Percentiles rank a stretch among this genome's conserved stretches.
Evolutionary conservation across 768 basidiomycete genomes (phyloP).

Genomic region (Astraeus odoratus): DNA sequence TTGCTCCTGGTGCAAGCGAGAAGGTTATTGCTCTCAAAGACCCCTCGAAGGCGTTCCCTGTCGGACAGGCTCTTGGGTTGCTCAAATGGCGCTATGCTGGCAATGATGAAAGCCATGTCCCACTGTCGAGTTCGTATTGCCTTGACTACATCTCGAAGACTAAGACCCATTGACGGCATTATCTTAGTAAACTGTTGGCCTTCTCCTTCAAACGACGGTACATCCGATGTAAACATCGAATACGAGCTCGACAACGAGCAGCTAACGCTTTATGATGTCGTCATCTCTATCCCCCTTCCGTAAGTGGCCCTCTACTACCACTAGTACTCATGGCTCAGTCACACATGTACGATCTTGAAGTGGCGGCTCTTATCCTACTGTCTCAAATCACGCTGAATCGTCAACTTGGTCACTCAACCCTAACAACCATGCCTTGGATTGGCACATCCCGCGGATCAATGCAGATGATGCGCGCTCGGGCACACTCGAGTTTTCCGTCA

Average conservation of each 20-base stretch:
- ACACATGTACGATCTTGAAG: too few species aligned
- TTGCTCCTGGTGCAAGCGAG: conserved; percentile 51
- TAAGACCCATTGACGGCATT: not conserved
- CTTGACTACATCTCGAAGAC: not conserved
- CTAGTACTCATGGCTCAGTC: too few species aligned
- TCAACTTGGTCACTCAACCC: conserved; percentile 74
- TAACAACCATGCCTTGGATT: conserved; percentile 73
- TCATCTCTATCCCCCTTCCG: conserved; percentile 92
- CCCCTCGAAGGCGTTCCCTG: conserved; percentile 73
- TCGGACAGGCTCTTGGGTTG: conserved; percentile 80
- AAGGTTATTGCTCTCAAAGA: conserved; percentile 81
- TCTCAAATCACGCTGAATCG: conserved; percentile 57
- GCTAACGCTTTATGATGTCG: conserved; percentile 74
- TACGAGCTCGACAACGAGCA: conserved; percentile 90
- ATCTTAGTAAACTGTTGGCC: conserved; percentile 95
- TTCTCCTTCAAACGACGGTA: conserved; percentile 85
- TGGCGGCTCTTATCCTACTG: conserved; percentile 86
- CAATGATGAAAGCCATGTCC: conserved; percentile 87
- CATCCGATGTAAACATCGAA: conserved; percentile 91
- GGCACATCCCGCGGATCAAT: conserved; percentile 67
- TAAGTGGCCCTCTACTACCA: conserved; percentile 34
- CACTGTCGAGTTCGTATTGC: conserved; percentile 66
- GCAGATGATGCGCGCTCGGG: conserved; percentile 62
- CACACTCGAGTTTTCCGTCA: conserved; percentile 85
- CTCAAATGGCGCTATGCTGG: conserved; percentile 90